phyloP scores from a whole-genome alignment of 2,329 filamentous ascomycete genomes.

The Beauveria asiatica region DNA sequence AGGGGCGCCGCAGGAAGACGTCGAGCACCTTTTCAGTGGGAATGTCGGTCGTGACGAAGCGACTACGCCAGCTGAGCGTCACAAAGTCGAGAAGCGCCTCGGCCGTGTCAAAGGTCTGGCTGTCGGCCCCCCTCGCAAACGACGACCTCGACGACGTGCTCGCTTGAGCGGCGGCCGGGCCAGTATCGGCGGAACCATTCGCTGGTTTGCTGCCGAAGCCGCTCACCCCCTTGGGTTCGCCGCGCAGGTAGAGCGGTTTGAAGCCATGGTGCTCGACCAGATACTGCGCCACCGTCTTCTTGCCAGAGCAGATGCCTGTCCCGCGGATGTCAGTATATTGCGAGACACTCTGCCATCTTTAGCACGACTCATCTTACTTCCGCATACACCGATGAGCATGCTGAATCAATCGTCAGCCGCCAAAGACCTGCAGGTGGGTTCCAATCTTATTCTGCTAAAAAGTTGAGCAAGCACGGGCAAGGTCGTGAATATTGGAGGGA shows the following conservation, averaged over 20 bases:
- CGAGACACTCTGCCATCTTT: neutral
- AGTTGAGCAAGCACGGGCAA: neutral
- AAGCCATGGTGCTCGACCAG: constrained; percentile 80
- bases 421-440: neutral
- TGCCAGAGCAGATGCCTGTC: constrained; percentile 84
- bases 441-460: neutral
- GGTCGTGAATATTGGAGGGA: neutral
- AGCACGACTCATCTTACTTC: constrained; percentile 40
- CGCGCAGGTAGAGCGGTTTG: constrained; percentile 55
- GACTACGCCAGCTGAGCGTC: constrained; percentile 72
- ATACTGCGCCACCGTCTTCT: constrained; percentile 81
- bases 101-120: constrained; percentile 48
- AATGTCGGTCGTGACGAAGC: constrained; percentile 82
- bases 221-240: neutral
- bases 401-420: constrained; percentile 13
- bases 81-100: constrained; percentile 73
- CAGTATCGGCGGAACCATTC: neutral
- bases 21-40: constrained; percentile 66
- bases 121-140: constrained; percentile 11
- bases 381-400: constrained; percentile 73
- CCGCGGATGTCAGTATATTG: neutral
- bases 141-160: constrained; percentile 8
- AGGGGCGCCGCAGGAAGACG: constrained; percentile 68
- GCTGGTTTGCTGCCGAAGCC: neutral
- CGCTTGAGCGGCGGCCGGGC: constrained; percentile 11